Evolutionary conservation across 768 basidiomycete species (phyloP), one percentile per base, ranked within the genome.

Genomic region (Mycena vitilis): DNA sequence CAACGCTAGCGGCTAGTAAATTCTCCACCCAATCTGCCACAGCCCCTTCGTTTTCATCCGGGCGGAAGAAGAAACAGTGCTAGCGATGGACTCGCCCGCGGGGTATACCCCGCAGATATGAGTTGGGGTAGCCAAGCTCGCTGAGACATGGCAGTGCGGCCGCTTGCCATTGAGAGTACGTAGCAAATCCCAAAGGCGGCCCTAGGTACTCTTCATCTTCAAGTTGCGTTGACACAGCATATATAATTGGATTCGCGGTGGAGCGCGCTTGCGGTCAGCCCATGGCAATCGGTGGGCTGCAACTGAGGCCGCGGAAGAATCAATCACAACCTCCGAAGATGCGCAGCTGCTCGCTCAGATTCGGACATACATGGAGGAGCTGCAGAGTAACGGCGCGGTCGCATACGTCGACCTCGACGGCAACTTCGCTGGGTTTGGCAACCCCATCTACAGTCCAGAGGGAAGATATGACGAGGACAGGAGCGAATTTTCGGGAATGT

Each of bases 151-250:
- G 82, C 85, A 86, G 68, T 87, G 89, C 70, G 84, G 87, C 5
- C 93, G 95, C 75, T 74, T 95, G 93, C 76, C 85, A 91, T 72
- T 88, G 88, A 81, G 93, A 95, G 93, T 94, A 78, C 59, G 55
- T 65, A 56, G 38, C n/a, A 47, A n/a, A n/a, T n/a, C 13, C 30
- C 64, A 63, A 40, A 13, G 38, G 38, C n/a, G n/a, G n/a, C n/a
- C n/a, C n/a, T 63, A 51, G 47, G 15, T 44, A 11, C 42, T 44
- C 42, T 62, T 45, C 47, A 63, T 48, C 47, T n/a, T n/a, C n/a
- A n/a, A n/a, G n/a, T n/a, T n/a, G n/a, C n/a, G n/a, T 54, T 52
- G 36, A 76, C 60, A 44, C 69, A 92, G 91, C 76, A 89, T 92
- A 56, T 81, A 82, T 8, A 87, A 86, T 69, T 92, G 91, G 91